Base-by-base conservation (phyloP, 805 yeast species). In the Saccharomyces eubayanus region DNA sequence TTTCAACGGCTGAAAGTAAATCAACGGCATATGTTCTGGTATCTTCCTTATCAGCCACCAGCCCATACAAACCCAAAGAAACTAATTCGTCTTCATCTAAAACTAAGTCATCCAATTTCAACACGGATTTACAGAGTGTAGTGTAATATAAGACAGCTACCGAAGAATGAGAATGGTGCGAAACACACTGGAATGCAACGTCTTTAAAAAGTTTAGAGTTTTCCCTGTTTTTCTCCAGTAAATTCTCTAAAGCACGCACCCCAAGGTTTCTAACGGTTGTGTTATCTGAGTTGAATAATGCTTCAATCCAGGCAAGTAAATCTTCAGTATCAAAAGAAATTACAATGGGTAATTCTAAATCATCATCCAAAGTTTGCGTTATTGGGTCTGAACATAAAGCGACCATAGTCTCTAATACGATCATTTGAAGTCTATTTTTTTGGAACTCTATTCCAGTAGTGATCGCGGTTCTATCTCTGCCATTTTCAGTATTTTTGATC, bases 391-490 rank as follows among this genome's bases (percentile, higher is more conserved):
- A 76, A 60, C 95, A 83, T 28, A 94, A 72, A 0, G 85, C 77
- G 0, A 96, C 88, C 96, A 94, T 88, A 45, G 96, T 83, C 55
- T 89, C 85, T 49, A 89, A 74, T 0, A 95, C 81, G 0, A 95
- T 77, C 21, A 78, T 72, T 58, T 89, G 89, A 5, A 89, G 68
- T 31, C 83, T 81, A 48, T 83, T 79, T 59, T 80, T 81, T 63
- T 89, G 96, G 43, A 91, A 77, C 64, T 91, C 97, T 51, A 92
- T 74, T 1, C 66, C 64, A 2, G 91, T 80, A 0, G 96, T 89
- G 27, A 81, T 79, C 8, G 89, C 72, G 0, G 88, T 77, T 6
- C 76, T 67, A 59, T 66, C 77, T 53, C 72, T 69, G n/a, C 66
- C 56, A 36, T 59, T 70, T 2, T 62, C 64, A 20, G 75, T 51